A percentile compares a stretch with the other conserved stretches of the same genome.
Evolutionary conservation across 2,329 filamentous ascomycete species (phyloP).

Genomic region (Stachybotrys elegans): DNA sequence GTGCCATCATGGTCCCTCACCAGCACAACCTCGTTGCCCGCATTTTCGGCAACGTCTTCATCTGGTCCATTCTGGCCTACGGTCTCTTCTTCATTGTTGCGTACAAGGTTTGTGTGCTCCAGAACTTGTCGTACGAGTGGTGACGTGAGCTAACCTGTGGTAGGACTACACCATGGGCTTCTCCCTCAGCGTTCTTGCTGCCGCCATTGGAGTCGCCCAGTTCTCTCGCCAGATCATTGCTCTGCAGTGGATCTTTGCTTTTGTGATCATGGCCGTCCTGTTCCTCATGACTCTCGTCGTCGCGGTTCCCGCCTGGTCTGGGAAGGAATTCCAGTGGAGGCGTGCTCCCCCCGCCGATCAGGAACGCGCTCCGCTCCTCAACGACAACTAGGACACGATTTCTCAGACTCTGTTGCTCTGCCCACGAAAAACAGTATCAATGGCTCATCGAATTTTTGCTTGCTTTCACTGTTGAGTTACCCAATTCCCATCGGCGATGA

Average conservation of each 20-base stretch:
- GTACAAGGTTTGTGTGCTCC: constrained; percentile 62
- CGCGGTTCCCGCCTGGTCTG: constrained; percentile 59
- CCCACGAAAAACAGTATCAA: too few species aligned
- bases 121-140: too few species aligned
- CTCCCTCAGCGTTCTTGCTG: constrained; percentile 65
- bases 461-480: too few species aligned
- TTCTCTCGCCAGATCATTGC: constrained; percentile 68
- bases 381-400: constrained; percentile 31
- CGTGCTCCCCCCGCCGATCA: constrained; percentile 38
- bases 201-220: constrained; percentile 74
- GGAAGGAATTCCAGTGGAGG: constrained; percentile 49
- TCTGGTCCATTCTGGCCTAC: constrained; percentile 77
- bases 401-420: too few species aligned
- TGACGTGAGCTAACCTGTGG: constrained; percentile 12
- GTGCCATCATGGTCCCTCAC: constrained; percentile 73
- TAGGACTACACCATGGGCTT: constrained; percentile 74
- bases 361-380: constrained; percentile 58
- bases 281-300: constrained; percentile 64
- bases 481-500: too few species aligned
- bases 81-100: constrained; percentile 69
- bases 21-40: constrained; percentile 62
- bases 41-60: constrained; percentile 79
- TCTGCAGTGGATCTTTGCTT: constrained; percentile 90
- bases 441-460: too few species aligned
- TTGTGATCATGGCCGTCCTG: constrained; percentile 71